phyloP scores from a whole-genome alignment of 2,329 filamentous ascomycete species.

The Sporothrix mexicana region DNA sequence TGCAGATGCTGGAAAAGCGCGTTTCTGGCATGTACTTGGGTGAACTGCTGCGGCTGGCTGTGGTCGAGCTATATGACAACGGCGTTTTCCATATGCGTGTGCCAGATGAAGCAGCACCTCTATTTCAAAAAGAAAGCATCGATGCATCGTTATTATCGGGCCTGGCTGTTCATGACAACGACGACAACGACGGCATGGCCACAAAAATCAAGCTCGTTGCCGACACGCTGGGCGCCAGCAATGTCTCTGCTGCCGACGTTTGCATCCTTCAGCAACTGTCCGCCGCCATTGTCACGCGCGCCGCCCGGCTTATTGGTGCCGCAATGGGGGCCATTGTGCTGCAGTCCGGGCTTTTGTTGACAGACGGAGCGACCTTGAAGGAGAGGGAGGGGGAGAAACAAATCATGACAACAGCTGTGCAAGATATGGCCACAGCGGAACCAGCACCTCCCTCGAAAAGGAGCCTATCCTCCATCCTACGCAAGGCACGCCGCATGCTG shows the following conservation, averaged over 20 bases:
- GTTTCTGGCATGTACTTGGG: constrained; percentile 99
- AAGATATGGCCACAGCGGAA: background rate
- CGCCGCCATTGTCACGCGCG: constrained; percentile 82
- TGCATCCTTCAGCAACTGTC: constrained; percentile 82
- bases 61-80: constrained; percentile 61
- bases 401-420: background rate
- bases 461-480: no score
- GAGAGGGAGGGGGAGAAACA: background rate
- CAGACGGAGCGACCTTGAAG: background rate
- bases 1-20: constrained; percentile 98
- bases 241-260: constrained; percentile 60
- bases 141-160: constrained; percentile 30
- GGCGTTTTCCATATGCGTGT: background rate
- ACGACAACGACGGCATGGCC: background rate
- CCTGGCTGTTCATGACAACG: background rate
- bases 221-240: background rate
- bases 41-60: constrained; percentile 81
- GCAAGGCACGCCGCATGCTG: background rate
- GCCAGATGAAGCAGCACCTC: constrained; percentile 51
- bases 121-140: constrained; percentile 1
- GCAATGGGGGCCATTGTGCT: constrained; percentile 84
- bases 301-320: constrained; percentile 86
- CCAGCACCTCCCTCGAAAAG: background rate
- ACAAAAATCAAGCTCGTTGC: background rate
- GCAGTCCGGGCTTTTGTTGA: constrained; percentile 67